A percentile compares a stretch with the other conserved stretches of the same genome.
Conservation (phyloP, 176 grass and related monocot species). For the Calamus simplicifolius region DNA sequence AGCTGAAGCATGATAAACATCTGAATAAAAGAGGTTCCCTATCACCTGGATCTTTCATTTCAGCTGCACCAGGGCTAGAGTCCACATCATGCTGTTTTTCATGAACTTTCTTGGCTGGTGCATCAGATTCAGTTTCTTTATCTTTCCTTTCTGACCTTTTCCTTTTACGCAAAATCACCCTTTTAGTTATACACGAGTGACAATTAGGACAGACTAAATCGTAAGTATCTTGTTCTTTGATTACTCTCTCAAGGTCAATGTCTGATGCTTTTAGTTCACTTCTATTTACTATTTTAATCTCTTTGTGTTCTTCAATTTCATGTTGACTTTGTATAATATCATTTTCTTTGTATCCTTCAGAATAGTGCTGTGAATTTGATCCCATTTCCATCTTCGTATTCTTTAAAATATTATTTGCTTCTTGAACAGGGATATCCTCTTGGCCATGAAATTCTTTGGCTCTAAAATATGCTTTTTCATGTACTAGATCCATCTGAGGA, state of each 20-base stretch:
- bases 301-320: constrained; percentile 14
- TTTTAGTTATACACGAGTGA: constrained; percentile 74
- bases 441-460: background rate
- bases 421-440: constrained; percentile 4
- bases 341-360: constrained; percentile 15
- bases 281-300: constrained; percentile 7
- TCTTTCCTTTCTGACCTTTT: constrained; percentile 35
- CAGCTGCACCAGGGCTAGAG: background rate
- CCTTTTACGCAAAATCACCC: constrained; percentile 82
- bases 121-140: constrained; percentile 17
- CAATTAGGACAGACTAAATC: constrained; percentile 83
- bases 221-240: constrained; percentile 79
- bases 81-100: constrained; percentile 1
- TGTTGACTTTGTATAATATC: constrained; percentile 7
- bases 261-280: constrained; percentile 25
- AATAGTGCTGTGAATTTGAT: constrained; percentile 23
- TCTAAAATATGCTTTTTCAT: constrained; percentile 2
- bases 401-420: constrained; percentile 13
- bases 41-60: constrained; percentile 9
- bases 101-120: constrained; percentile 35
- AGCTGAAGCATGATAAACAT: constrained; percentile 89
- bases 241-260: constrained; percentile 58
- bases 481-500: background rate
- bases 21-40: constrained; percentile 44
- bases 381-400: constrained; percentile 19